Conservation (phyloP, 768 basidiomycete genomes). For the Suillus hirtellus region DNA sequence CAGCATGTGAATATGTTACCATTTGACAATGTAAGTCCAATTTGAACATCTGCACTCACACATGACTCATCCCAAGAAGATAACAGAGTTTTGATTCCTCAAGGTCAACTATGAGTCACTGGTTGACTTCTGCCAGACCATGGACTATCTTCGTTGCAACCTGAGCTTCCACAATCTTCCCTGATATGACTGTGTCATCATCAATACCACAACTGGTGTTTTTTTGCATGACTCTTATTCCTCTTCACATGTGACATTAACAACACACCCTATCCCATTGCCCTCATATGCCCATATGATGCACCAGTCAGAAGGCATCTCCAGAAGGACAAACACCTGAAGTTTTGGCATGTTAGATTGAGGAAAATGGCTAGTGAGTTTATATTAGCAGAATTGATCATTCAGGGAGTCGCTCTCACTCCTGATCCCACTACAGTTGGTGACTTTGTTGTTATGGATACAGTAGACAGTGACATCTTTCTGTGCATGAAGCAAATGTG, state of each 20-base stretch:
- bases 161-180: constrained; percentile 29
- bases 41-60: not conserved
- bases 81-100: constrained; percentile 29
- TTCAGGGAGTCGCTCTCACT: too few species aligned
- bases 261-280: too few species aligned
- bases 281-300: too few species aligned
- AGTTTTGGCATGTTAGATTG: constrained; percentile 12
- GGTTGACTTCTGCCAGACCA: constrained; percentile 28
- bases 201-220: constrained; percentile 16
- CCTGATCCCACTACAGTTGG: too few species aligned
- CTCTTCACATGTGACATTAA: too few species aligned
- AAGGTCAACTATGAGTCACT: constrained; percentile 29
- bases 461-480: not conserved
- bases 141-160: constrained; percentile 32
- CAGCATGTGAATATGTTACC: too few species aligned
- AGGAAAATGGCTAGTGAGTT: constrained; percentile 4
- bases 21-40: too few species aligned
- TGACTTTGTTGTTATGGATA: too few species aligned
- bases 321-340: too few species aligned
- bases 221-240: too few species aligned
- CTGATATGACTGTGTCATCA: constrained; percentile 27
- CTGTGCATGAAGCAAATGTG: constrained; percentile 4
- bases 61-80: constrained; percentile 13
- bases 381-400: too few species aligned
- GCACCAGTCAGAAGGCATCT: too few species aligned